Evolutionary conservation across 345 rosid genomes (phyloP).

Genomic region (Syzygium aqueum): DNA sequence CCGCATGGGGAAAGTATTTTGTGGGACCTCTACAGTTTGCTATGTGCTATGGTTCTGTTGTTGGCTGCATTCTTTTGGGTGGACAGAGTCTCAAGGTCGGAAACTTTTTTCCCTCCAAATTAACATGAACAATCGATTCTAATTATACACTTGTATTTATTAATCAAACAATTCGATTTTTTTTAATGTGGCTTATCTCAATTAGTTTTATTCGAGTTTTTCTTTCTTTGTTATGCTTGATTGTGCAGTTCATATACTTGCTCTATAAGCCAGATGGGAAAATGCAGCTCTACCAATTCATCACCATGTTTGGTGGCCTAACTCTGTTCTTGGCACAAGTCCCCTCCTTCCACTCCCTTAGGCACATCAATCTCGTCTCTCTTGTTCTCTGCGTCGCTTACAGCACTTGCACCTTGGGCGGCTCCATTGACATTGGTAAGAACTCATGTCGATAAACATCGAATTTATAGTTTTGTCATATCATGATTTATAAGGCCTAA

Average conservation of each 20-base stretch:
- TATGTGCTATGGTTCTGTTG: slow-evolving; percentile 48
- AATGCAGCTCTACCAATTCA: slow-evolving; percentile 48
- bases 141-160: background rate
- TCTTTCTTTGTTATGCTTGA: background rate
- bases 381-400: slow-evolving; percentile 37
- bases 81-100: slow-evolving; percentile 52
- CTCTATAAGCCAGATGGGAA: slow-evolving; percentile 23
- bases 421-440: slow-evolving; percentile 33
- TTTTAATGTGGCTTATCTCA: background rate
- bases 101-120: background rate
- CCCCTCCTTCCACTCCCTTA: slow-evolving; percentile 58
- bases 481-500: background rate
- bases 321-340: slow-evolving; percentile 38
- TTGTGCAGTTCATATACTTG: slow-evolving; percentile 41
- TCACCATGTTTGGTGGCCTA: slow-evolving; percentile 24
- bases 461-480: background rate
- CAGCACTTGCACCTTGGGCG: slow-evolving; percentile 27
- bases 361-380: slow-evolving; percentile 48
- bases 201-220: background rate
- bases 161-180: background rate
- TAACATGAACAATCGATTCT: background rate
- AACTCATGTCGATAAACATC: rapidly evolving
- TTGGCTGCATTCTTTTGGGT: slow-evolving; percentile 28
- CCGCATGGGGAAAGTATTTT: slow-evolving; percentile 38
- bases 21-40: slow-evolving; percentile 49